Evolutionary conservation across 495 filamentous ascomycete species (phyloP), one percentile per base, ranked within the genome.

Genomic region (Neurospora sp.): DNA sequence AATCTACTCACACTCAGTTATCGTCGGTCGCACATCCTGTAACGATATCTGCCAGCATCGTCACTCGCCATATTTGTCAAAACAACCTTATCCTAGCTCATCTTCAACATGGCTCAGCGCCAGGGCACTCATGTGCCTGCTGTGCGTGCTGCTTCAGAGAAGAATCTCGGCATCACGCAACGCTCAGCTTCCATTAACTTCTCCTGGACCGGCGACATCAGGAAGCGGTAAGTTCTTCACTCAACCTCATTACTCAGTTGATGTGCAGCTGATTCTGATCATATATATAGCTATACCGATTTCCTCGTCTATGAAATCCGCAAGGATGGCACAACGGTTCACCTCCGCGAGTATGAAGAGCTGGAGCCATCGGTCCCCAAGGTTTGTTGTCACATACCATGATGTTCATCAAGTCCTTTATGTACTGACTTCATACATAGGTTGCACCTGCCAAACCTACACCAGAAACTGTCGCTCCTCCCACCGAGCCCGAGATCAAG

Each of bases 291-390:
- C 76, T 99, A 94, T 82, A 97, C 94, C 16, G 96, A 99, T 79
- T 99, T 99, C 81, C 83, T 95, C 69, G 96, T 99, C 72, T 93
- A 97, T 79, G 96, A 99, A 83, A 96, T 99, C 75, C 81, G 87
- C 16, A 90, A 90, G 12, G 87, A 90, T 78, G 95, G 94, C 14
- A 83, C 89, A 69, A 94, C 97, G 4, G 77, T 95, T 59, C 94
- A 97, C 81, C 86, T 99, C 79, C 82, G 73, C 83, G 84, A 82
- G 72, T 88, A 79, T 82, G 11, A 83, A 75, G 86, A 87, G 16
- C 77, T 84, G 8, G 85, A 84, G 18, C 82, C 77, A 39, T 74
- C 59, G 16, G 89, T 44, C 75, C 72, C 18, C 80, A 82, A 10
- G 76, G 81, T 39, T 73, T 79, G 73, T 72, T 77, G 77, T 69